phyloP scores from a whole-genome alignment of 106 monocot genomes.

The Acorus calamus region DNA sequence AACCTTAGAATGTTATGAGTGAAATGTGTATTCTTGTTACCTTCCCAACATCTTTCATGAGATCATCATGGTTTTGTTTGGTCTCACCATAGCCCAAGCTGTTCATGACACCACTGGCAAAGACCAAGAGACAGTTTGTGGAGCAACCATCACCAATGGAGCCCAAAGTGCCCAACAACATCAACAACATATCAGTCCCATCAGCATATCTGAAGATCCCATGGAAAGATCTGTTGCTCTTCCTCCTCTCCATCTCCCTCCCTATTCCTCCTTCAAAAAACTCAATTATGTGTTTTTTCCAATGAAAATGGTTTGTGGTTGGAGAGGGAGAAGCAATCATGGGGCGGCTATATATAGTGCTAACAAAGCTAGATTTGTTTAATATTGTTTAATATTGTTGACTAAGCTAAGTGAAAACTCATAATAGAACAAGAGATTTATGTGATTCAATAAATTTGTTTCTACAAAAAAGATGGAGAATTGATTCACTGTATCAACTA shows the following conservation, averaged over 20 bases:
- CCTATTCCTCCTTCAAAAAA: no score
- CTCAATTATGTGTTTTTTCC: no score
- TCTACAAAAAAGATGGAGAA: no score
- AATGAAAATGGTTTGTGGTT: no score
- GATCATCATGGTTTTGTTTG: conserved; percentile 9
- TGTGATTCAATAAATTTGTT: no score
- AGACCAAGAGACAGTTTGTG: conserved; percentile 47
- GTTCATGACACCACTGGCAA: conserved; percentile 60
- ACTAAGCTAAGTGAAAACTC: no score
- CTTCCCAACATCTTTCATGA: conserved; percentile 75
- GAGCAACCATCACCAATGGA: conserved; percentile 72
- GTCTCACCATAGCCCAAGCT: conserved; percentile 33
- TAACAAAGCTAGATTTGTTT: no score
- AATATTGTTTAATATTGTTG: no score
- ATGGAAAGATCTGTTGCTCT: conserved; percentile 4
- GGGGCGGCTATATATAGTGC: no score
- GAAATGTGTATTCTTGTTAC: conserved; percentile 12
- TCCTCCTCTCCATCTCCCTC: neutral
- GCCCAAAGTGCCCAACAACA: conserved; percentile 68
- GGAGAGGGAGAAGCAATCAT: no score
- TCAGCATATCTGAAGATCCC: conserved; percentile 61
- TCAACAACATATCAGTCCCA: conserved; percentile 40
- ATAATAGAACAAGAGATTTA: no score
- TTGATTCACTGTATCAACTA: no score
- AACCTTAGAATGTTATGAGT: neutral